Evolutionary conservation across 768 basidiomycete species (phyloP).

Genomic region (Nidula microcarpa): DNA sequence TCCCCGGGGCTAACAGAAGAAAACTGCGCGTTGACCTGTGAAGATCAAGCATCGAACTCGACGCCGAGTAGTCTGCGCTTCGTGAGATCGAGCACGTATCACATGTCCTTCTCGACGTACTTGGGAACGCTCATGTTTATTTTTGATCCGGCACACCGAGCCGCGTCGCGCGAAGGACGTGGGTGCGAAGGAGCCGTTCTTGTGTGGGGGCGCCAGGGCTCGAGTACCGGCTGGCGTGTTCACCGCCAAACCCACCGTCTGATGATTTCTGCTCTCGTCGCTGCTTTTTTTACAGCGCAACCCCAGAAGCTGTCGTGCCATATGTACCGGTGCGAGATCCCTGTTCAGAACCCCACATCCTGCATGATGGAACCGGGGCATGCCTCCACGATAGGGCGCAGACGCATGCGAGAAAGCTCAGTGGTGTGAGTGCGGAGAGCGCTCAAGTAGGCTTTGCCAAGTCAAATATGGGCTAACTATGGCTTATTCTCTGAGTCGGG

Average conservation of each 20-base stretch:
- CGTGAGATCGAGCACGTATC: background rate
- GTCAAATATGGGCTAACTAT: background rate
- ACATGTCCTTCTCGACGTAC: background rate
- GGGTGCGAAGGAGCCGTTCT: background rate
- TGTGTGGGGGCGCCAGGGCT: background rate
- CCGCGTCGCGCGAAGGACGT: background rate
- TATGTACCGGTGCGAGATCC: no score
- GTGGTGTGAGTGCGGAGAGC: background rate
- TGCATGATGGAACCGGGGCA: background rate
- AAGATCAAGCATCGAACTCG: background rate
- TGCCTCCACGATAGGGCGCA: background rate
- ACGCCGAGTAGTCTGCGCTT: background rate
- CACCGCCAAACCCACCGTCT: background rate
- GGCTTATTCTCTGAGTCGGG: no score
- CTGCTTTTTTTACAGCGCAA: background rate
- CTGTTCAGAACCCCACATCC: background rate
- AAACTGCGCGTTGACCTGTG: background rate
- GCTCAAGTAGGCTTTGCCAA: background rate
- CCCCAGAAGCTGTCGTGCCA: background rate
- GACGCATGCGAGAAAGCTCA: background rate
- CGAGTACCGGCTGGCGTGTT: background rate
- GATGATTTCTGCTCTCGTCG: background rate
- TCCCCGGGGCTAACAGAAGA: background rate
- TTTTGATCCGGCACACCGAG: slow-evolving; percentile 2
- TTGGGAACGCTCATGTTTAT: background rate